A percentile compares a stretch with the other conserved stretches of the same genome.
Conservation (phyloP, 1,139 yeast species). For the Candida freyschussii region DNA sequence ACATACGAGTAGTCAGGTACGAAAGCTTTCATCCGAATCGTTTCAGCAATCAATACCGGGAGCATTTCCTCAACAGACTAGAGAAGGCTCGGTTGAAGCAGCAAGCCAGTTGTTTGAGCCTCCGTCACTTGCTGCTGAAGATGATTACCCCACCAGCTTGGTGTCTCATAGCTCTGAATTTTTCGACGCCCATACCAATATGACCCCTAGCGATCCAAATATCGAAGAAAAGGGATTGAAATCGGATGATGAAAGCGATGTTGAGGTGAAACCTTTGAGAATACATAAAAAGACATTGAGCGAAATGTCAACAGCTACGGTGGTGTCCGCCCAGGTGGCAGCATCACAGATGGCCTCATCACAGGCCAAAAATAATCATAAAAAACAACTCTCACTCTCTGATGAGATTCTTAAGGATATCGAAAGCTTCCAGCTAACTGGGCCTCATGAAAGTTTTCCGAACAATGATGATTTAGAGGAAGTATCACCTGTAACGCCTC, state of each 20-base stretch:
- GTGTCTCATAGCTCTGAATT: slow-evolving; percentile 4
- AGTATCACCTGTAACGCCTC: slow-evolving; percentile 22
- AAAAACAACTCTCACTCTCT: slow-evolving; percentile 23
- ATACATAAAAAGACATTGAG: slow-evolving; percentile 22
- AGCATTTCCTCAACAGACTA: too few relatives aligned
- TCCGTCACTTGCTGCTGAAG: too few relatives aligned
- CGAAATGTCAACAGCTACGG: slow-evolving; percentile 11
- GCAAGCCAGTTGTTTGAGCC: too few relatives aligned
- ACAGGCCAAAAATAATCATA: slow-evolving; percentile 10
- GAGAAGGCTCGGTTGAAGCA: too few relatives aligned
- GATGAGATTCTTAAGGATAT: slow-evolving; percentile 26
- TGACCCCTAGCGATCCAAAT: background rate
- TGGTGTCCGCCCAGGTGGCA: background rate
- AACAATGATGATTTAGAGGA: slow-evolving; percentile 13
- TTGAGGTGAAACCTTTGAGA: slow-evolving; percentile 18
- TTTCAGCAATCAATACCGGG: too few relatives aligned
- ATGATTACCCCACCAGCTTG: too few relatives aligned
- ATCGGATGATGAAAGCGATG: slow-evolving; percentile 9
- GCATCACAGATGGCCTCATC: too few relatives aligned
- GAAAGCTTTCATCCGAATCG: too few relatives aligned
- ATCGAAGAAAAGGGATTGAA: background rate
- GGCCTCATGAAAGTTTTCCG: slow-evolving; percentile 1
- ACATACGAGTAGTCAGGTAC: too few relatives aligned
- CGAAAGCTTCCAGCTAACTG: slow-evolving; percentile 20
- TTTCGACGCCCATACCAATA: slow-evolving; percentile 2